phyloP scores from a whole-genome alignment of 768 basidiomycete species.

The Suillus tomentosus region DNA sequence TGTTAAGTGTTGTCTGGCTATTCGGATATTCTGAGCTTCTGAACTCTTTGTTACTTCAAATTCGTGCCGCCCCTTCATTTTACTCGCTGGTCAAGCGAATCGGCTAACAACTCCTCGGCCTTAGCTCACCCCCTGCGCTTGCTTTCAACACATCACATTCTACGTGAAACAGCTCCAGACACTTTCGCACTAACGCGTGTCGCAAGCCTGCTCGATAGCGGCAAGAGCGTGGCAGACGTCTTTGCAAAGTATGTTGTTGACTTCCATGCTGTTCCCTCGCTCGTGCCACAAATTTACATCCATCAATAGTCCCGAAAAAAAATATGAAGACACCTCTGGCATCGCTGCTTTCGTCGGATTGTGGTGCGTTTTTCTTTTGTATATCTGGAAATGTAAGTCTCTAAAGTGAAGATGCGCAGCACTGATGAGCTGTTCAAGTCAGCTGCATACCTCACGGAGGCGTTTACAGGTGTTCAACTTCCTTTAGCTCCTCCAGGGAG shows the following conservation, averaged over 20 bases:
- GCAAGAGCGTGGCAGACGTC: slow-evolving; percentile 54
- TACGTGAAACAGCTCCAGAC: slow-evolving; percentile 68
- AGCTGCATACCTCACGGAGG: slow-evolving; percentile 74
- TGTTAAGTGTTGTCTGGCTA: neutral
- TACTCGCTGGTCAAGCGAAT: neutral
- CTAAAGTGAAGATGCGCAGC: slow-evolving; percentile 34
- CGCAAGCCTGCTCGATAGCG: slow-evolving; percentile 68
- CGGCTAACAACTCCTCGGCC: neutral
- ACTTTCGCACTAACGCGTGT: slow-evolving; percentile 74
- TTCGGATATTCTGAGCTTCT: neutral
- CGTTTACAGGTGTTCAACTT: slow-evolving; percentile 42
- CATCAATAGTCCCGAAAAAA: slow-evolving; percentile 27
- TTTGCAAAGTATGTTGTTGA: slow-evolving; percentile 43
- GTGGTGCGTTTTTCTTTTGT: slow-evolving; percentile 44
- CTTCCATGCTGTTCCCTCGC: neutral
- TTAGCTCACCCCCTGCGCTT: slow-evolving; percentile 3
- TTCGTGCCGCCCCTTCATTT: neutral
- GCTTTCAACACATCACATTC: slow-evolving; percentile 75
- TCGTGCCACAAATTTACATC: neutral
- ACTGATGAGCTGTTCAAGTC: slow-evolving; percentile 79
- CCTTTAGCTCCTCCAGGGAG: slow-evolving; percentile 5
- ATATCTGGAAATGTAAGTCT: neutral
- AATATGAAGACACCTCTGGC: slow-evolving; percentile 67
- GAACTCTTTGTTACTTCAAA: neutral
- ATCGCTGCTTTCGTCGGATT: slow-evolving; percentile 54